Base-by-base conservation (phyloP, 2,329 filamentous ascomycete species). In the Fusarium sp. region DNA sequence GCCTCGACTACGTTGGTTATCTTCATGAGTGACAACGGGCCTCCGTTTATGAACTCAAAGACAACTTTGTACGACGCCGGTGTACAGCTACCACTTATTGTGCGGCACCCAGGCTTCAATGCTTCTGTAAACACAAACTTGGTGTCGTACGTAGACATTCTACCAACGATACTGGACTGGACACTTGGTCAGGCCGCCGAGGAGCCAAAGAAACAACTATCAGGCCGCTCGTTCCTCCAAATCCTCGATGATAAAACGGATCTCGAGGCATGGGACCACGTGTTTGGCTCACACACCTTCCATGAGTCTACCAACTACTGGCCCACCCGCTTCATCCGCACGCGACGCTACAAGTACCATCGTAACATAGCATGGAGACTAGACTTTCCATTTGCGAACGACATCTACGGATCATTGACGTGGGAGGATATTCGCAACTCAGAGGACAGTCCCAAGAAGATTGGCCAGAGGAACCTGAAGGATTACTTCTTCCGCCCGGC, bases 281-380 rank as follows among this genome's bases (percentile, higher is more conserved):
- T 87, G 13, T 87, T 85, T 66, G 86, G 86, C 22, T 87, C 85
- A 2, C 86, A 88, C 74, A 88, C 87, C 3, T 3, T 87, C 87
- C 11, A 87, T 85, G 70, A 87, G 87, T 76, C 88, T 82, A 81
- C 86, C 84, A 87, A 87, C 70, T 88, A 87, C 77, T 88, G 83
- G 82, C 86, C 87, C 0, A 88, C 86, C 3, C 81, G 86, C 18
- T 84, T 82, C 70, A 78, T 87, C 41, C 84, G 86, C 15, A n/a
- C 77, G 6, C 75, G 73, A 0, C 76, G 78, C 10, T 87, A 82
- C 80, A 88, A 87, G 73, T 87, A 57, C 71, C 86, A 88, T 70
- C 83, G 86, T 22, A 88, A 88, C 55, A 78, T 87, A 1, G 83
- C 83, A 20, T 87, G 84, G 84, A 78, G 81, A 6, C 82, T 88